Evolutionary conservation across 768 basidiomycete species (phyloP), one percentile per base, ranked within the genome.

Genomic region (Boletellus sp.): DNA sequence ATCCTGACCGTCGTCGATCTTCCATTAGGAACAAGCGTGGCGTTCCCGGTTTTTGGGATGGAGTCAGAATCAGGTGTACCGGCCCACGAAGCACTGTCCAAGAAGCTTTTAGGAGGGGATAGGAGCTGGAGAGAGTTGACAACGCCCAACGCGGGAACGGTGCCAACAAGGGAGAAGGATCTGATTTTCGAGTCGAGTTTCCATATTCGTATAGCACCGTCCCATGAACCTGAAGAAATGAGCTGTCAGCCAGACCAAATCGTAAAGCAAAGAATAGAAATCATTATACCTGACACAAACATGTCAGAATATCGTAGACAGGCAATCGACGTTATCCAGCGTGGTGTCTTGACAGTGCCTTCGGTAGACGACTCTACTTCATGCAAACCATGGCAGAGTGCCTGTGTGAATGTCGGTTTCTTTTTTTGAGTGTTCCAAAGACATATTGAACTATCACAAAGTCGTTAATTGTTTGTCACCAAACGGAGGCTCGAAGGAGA

Each of bases 381-480:
- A 56, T 88, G 78, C 38, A 94, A 70, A 5, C 96, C 96, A 65
- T 99, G 96, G 4, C 92, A 90, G 39, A 97, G 72, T 6, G 86
- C 76, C 50, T 87, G 81, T 0, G 86, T 90, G 69, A 90, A 96
- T 38, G 95, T 72, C 0, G 96, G 92, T 69, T 98, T 98, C 75
- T 98, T 97, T 77, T 93, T 95, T 53, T 80, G 78, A 10, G 83
- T 96, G 26, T 78, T 81, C 94, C 95, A 99, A 4, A 99, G 77
- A 52, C 80, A 89, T 62, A 99, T 84, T n/a, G 94, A 87, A 0
- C 94, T 52, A 53, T 31, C 23, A 23, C 7, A 12, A 9, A 15
- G 34, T 11, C 24, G 11, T 59, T 20, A 48, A 47, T 9, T 20
- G 37, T 26, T 48, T 38, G 33, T 7, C 6, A 16, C 20, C 8